A percentile compares a stretch with the other conserved stretches of the same genome.
These are phyloP conservation scores for Fallopia convolvulus DNA, from an alignment of 148 eudicot genomes.

Conservation along the genomic window DNA sequence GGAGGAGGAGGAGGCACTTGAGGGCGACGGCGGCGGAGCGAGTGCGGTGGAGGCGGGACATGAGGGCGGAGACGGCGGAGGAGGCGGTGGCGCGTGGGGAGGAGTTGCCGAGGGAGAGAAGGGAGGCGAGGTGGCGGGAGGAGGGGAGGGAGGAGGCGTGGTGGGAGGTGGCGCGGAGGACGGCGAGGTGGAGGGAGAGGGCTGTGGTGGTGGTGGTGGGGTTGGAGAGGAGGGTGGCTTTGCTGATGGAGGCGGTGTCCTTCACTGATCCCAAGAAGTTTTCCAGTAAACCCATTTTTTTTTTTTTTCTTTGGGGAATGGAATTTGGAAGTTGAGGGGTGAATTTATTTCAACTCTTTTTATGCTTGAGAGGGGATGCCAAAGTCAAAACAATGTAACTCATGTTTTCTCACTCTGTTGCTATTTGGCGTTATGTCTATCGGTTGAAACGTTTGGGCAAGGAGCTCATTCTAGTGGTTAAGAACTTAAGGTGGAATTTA, in stretches of 20 bases:
- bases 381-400: too few species aligned
- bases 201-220: neutral
- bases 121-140: constrained; percentile 5
- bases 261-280: constrained; percentile 5
- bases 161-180: constrained; percentile 12
- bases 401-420: too few species aligned
- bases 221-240: neutral
- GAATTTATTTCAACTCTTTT: neutral
- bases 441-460: too few species aligned
- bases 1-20: constrained; percentile 54
- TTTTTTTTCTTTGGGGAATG: too few species aligned
- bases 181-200: constrained; percentile 4
- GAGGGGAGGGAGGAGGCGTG: neutral
- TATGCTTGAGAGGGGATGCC: too few species aligned
- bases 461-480: too few species aligned
- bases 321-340: neutral
- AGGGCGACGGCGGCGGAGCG: constrained; percentile 46
- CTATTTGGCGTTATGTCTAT: too few species aligned
- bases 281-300: constrained; percentile 4
- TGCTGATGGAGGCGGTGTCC: constrained; percentile 9
- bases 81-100: constrained; percentile 17
- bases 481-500: too few species aligned
- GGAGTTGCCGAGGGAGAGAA: constrained; percentile 9
- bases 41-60: constrained; percentile 64
- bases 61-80: constrained; percentile 36